A percentile compares a stretch with the other conserved stretches of the same genome.
These are phyloP conservation scores for Bolboschoenoplectus hybrid DNA, from an alignment of 202 grass and related monocot species.

Conservation along the genomic window DNA sequence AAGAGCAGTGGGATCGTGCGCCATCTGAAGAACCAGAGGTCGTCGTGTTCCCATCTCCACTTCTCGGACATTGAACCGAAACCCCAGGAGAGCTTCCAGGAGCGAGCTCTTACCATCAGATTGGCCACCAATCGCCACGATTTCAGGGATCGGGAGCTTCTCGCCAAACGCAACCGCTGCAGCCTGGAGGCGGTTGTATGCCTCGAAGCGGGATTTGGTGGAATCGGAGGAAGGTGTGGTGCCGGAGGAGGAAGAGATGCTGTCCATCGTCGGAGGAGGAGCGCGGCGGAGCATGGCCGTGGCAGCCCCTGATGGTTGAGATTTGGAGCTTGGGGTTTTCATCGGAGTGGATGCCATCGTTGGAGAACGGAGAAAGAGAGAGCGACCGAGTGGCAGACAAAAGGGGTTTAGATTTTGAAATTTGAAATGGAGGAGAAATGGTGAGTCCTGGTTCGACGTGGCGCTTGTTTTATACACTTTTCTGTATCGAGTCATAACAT, in stretches of 20 bases:
- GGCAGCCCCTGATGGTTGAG: background rate
- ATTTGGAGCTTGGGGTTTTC: slow-evolving; percentile 22
- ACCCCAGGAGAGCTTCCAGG: slow-evolving; percentile 84
- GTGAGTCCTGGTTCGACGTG: background rate
- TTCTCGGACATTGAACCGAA: slow-evolving; percentile 96
- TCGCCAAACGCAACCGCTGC: slow-evolving; percentile 90
- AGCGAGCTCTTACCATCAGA: slow-evolving; percentile 96
- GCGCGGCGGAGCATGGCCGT: slow-evolving; percentile 41
- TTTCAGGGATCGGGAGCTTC: slow-evolving; percentile 93
- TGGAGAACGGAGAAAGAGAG: background rate
- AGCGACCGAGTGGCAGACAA: background rate
- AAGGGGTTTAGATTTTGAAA: slow-evolving; percentile 24
- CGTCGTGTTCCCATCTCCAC: slow-evolving; percentile 95
- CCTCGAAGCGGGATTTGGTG: slow-evolving; percentile 76
- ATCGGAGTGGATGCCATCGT: slow-evolving; percentile 24
- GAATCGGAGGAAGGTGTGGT: slow-evolving; percentile 47
- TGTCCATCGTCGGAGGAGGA: slow-evolving; percentile 31
- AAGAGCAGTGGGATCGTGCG: slow-evolving; percentile 79
- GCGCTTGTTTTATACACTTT: background rate
- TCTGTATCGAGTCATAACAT: background rate
- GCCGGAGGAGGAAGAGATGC: slow-evolving; percentile 41
- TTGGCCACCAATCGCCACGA: slow-evolving; percentile 78
- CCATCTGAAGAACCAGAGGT: slow-evolving; percentile 97
- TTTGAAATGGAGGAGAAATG: slow-evolving; percentile 28
- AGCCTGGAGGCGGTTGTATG: slow-evolving; percentile 97